Base-by-base conservation (phyloP, 2,329 filamentous ascomycete genomes). In the Malbranchea zuffiana region DNA sequence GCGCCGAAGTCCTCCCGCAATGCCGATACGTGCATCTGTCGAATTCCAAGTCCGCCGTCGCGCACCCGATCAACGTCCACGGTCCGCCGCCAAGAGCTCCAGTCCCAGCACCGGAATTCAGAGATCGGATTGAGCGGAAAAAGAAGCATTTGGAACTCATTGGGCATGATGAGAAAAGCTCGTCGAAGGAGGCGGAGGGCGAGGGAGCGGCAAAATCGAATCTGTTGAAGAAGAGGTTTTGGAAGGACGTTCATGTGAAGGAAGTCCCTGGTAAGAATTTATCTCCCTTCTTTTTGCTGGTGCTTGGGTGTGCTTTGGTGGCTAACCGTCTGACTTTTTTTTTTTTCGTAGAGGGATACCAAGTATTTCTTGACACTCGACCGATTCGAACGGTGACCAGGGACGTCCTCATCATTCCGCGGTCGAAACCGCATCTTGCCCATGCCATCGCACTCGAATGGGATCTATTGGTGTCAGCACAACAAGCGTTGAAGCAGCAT, bases 361-460 rank as follows among this genome's bases (percentile, higher is more conserved):
- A 78, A 45, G 66, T 96, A 39, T 68, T 80, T 48, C 78, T 96
- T 46, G 90, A 96, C 63, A 60, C 67, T 16, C 73, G 86, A 17
- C 78, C 86, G 3, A 74, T 98, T 43, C 78, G 87, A 44, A 85
- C 82, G 35, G 82, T 80, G 0, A 47, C 67, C 5, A 78, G 78
- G 36, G 85, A 87, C 54, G 67, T 84, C 45, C 67, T 98, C 49
- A 74, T 71, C 1, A 52, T 96, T 18, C 87, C 90, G 0, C 51
- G 65, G 1, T 72, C 71, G 39, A 96, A 95, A 63, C 78, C 77
- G 20, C 74, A 85, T 51, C 79, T 96, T 25, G 88, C 88, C 16
- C 71, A 78, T 29, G 83, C 84, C 39, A 78, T 98, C 44, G 90
- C 88, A 3, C 65, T 92, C 29, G 90, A 98, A 66, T 98, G 90